Conservation (phyloP, 345 rosid genomes). For the Dimocarpus longan region DNA sequence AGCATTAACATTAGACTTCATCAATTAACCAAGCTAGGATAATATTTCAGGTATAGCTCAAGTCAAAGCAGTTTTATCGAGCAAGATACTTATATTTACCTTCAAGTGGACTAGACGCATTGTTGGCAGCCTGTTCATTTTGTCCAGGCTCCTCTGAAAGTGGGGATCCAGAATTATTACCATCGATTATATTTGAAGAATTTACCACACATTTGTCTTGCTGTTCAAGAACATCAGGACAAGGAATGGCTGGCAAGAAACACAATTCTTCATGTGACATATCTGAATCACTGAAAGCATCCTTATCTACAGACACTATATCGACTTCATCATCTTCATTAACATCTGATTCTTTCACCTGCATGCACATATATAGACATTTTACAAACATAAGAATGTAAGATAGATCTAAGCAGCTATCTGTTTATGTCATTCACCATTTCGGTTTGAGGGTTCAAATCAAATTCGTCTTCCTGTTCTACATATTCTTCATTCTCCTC, state of each 20-base stretch:
- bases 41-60: slow-evolving; percentile 13
- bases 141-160: slow-evolving; percentile 75
- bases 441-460: slow-evolving; percentile 85
- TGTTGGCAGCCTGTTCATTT: slow-evolving; percentile 64
- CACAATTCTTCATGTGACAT: slow-evolving; percentile 90
- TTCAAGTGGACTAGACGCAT: slow-evolving; percentile 73
- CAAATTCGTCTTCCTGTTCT: slow-evolving; percentile 97
- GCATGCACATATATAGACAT: slow-evolving; percentile 28
- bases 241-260: slow-evolving; percentile 90
- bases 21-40: background rate
- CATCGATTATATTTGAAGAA: slow-evolving; percentile 64
- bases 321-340: slow-evolving; percentile 98
- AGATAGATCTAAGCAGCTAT: background rate
- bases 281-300: slow-evolving; percentile 93
- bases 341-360: slow-evolving; percentile 79
- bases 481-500: slow-evolving; percentile 99
- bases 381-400: slow-evolving; percentile 18
- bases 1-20: slow-evolving; percentile 2
- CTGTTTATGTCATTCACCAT: slow-evolving; percentile 51
- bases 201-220: slow-evolving; percentile 63
- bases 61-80: background rate
- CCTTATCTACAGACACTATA: slow-evolving; percentile 81
- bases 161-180: slow-evolving; percentile 78
- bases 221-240: slow-evolving; percentile 74
- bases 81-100: slow-evolving; percentile 55